Percentiles rank a stretch among this genome's conserved stretches.
Evolutionary conservation across 2,329 filamentous ascomycete genomes (phyloP).

Genomic region (Pseudogymnoascus sp.): DNA sequence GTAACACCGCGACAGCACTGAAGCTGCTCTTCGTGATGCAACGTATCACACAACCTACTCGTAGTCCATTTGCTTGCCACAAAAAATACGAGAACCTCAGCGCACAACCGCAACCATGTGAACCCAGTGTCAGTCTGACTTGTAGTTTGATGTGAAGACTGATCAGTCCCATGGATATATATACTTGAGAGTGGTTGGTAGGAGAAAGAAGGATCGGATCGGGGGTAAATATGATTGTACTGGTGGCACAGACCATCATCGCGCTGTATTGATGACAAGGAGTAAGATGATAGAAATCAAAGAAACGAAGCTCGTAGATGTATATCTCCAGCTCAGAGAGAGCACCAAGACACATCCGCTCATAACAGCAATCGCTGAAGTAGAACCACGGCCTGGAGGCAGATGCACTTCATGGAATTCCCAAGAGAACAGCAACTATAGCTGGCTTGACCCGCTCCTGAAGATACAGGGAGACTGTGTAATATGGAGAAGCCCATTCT

Average conservation of each 20-base stretch:
- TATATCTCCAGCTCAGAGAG: background rate
- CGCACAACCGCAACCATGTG: background rate
- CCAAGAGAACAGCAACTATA: background rate
- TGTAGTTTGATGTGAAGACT: background rate
- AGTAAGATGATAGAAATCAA: background rate
- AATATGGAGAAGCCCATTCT: background rate
- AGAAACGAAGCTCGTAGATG: background rate
- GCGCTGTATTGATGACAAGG: background rate
- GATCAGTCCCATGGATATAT: background rate
- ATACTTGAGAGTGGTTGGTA: background rate
- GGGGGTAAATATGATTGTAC: background rate
- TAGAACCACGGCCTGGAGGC: background rate
- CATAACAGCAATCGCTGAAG: background rate
- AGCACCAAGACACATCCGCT: background rate
- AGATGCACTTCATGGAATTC: background rate
- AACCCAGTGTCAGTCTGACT: background rate
- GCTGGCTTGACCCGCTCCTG: background rate
- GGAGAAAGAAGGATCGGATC: background rate
- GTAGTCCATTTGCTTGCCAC: background rate
- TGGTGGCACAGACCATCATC: background rate
- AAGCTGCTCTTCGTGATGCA: background rate
- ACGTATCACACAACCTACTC: background rate
- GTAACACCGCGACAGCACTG: background rate
- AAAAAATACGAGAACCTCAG: background rate
- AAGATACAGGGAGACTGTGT: background rate